Conservation (phyloP, 768 basidiomycete genomes). For the Kockovaella imperatae region DNA sequence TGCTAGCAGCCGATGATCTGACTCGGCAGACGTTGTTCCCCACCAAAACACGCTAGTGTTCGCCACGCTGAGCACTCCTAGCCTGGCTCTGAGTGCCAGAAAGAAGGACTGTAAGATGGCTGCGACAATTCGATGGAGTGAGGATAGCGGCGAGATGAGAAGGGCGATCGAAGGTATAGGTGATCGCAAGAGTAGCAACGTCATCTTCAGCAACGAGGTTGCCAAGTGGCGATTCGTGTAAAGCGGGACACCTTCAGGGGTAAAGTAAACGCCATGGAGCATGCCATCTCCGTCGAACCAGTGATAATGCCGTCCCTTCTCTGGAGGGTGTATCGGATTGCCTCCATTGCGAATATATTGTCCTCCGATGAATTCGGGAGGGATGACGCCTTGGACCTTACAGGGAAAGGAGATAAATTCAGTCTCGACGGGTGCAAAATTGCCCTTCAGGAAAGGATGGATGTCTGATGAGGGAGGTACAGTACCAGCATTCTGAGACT, state of each 20-base stretch:
- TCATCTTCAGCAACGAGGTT: slow-evolving; percentile 32
- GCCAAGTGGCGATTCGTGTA: slow-evolving; percentile 44
- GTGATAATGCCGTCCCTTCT: slow-evolving; percentile 39
- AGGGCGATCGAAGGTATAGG: slow-evolving; percentile 41
- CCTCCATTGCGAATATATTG: slow-evolving; percentile 48
- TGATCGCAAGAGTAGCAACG: slow-evolving; percentile 29
- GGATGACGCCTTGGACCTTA: slow-evolving; percentile 32
- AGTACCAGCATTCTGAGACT: too few relatives aligned
- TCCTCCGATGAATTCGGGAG: slow-evolving; percentile 42
- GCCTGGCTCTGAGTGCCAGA: slow-evolving; percentile 36
- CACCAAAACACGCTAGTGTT: slow-evolving; percentile 47
- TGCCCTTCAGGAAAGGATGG: slow-evolving; percentile 46
- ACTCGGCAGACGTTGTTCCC: slow-evolving; percentile 13
- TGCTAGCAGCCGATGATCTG: slow-evolving; percentile 42
- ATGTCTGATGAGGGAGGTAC: slow-evolving; percentile 11
- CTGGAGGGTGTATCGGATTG: slow-evolving; percentile 42
- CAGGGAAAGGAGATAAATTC: slow-evolving; percentile 41
- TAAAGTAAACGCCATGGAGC: slow-evolving; percentile 46
- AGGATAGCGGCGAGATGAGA: slow-evolving; percentile 44
- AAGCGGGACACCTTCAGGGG: slow-evolving; percentile 12
- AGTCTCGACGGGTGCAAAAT: slow-evolving; percentile 43
- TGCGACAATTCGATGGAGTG: slow-evolving; percentile 38
- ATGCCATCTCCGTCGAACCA: slow-evolving; percentile 49
- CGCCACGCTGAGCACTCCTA: slow-evolving; percentile 43
- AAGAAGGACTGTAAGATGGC: slow-evolving; percentile 41